Base-by-base conservation (phyloP, 805 yeast genomes). In the Pichia scutulata region DNA sequence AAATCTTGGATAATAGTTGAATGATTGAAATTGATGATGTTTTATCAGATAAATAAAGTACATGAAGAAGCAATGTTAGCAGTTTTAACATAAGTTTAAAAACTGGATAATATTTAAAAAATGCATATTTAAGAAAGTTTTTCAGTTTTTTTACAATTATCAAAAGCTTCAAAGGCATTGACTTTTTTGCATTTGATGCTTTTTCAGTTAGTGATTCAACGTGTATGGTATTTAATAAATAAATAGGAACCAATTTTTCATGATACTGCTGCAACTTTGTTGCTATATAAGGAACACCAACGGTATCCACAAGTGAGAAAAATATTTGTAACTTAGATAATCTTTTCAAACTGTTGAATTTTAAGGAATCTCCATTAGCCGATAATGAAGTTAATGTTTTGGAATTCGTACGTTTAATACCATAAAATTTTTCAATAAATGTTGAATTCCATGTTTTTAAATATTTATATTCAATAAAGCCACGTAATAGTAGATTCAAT, bases 371-470 rank as follows among this genome's bases (percentile, higher is more conserved):
- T 36, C 4, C 14, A 19, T n/a, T 12, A 7, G 37, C 12, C 7
- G 48, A 39, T 21, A 19, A 4, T n/a, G 47, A 37, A n/a, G 21
- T 39, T 13, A 48, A 36, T 26, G 41, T 45, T 23, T 50, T 40
- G 14, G 54, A 30, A 22, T 40, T 39, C 26, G 77, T 76, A 44
- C 95, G 72, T 61, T 89, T 89, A 55, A 92, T 68, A 2, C 97
- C 98, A 62, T 92, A 92, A 62, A 92, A 92, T 61, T 86, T 86
- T 64, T 92, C 97, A 0, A 95, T 88, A 60, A 92, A 88, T 2
- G 93, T 80, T 0, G 95, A 80, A 59, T 87, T 90, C 88, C 93
- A 86, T 45, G 73, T 72, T 47, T 70, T 76, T 45, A 92, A 65
- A 57, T 83, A 86, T 54, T 77, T 74, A 72, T 81, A 81, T 64